Percentiles rank a stretch among this genome's conserved stretches.
Conservation (phyloP, 768 basidiomycete species). For the Hirschioporus abietinus region DNA sequence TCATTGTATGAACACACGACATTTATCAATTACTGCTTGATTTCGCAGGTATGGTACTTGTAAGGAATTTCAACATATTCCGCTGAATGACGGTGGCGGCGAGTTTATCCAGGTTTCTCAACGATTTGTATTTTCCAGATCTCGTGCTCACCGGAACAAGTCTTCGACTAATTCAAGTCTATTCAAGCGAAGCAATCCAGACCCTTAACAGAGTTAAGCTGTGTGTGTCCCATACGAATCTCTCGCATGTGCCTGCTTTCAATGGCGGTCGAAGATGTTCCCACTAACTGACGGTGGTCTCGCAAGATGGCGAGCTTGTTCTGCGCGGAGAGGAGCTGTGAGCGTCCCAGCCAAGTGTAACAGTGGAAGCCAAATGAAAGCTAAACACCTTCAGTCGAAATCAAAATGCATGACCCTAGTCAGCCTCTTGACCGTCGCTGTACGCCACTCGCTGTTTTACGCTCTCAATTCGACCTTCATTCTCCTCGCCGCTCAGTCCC, state of each 20-base stretch:
- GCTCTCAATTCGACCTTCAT: not conserved
- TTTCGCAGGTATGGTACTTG: not conserved
- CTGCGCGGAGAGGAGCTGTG: not conserved
- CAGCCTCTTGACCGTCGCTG: not conserved
- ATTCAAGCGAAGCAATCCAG: not conserved
- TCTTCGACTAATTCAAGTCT: not conserved
- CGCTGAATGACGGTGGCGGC: not conserved
- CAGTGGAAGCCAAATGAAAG: not conserved
- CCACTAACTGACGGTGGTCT: not conserved
- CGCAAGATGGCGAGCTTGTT: not conserved
- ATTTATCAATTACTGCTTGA: not conserved
- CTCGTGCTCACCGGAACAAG: not conserved
- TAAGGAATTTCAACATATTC: not conserved
- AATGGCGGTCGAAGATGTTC: not conserved
- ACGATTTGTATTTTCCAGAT: not conserved
- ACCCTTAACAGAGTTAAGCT: not conserved
- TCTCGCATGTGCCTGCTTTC: not conserved
- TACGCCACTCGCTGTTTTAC: not conserved
- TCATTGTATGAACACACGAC: not conserved
- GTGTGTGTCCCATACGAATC: not conserved
- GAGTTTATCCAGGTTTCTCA: conserved; percentile 1
- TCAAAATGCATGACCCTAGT: not conserved
- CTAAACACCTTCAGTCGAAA: not conserved
- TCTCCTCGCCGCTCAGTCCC: not conserved
- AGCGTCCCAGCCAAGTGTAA: too few relatives aligned